These are phyloP conservation scores for Rutstroemia sp. DNA, from an alignment of 2,329 filamentous ascomycete species.

Conservation along the genomic window DNA sequence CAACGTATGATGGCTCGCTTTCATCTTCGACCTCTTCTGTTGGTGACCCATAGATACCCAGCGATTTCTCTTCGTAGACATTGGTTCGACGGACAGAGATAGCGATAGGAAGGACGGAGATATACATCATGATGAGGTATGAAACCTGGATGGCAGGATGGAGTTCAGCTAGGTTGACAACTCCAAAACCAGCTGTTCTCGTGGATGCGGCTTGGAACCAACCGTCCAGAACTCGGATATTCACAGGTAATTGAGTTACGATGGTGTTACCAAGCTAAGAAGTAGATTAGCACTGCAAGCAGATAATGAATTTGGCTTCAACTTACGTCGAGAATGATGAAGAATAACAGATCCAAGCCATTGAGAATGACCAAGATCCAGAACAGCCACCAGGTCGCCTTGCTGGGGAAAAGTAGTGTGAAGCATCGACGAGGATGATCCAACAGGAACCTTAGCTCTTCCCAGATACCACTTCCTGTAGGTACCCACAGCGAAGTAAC, in stretches of 20 bases:
- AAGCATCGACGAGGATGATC: conserved; percentile 96
- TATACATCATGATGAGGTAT: conserved; percentile 99
- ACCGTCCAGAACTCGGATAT: conserved; percentile 74
- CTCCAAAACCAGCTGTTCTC: conserved; percentile 82
- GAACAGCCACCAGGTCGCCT: conserved; percentile 94
- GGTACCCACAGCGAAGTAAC: conserved; percentile 59
- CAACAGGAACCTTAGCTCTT: conserved; percentile 83
- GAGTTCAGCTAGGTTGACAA: conserved; percentile 67
- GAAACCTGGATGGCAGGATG: conserved; percentile 91
- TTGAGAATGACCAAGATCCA: conserved; percentile 78
- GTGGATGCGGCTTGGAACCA: conserved; percentile 88
- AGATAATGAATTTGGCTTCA: not conserved
- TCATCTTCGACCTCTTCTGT: conserved; percentile 42
- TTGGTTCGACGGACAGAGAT: conserved; percentile 92
- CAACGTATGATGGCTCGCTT: conserved; percentile 71
- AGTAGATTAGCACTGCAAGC: conserved; percentile 12
- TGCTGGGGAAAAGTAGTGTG: conserved; percentile 83
- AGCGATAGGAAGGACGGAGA: conserved; percentile 92
- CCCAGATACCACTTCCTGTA: conserved; percentile 64
- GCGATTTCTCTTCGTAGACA: conserved; percentile 87
- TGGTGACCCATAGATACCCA: conserved; percentile 61
- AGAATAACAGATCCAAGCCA: conserved; percentile 78
- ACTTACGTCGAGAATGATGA: conserved; percentile 82
- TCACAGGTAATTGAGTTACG: conserved; percentile 61
- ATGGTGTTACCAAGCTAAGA: conserved; percentile 60